Base-by-base conservation (phyloP, 169 alveolate genomes). In the Plasmodium relictum region DNA sequence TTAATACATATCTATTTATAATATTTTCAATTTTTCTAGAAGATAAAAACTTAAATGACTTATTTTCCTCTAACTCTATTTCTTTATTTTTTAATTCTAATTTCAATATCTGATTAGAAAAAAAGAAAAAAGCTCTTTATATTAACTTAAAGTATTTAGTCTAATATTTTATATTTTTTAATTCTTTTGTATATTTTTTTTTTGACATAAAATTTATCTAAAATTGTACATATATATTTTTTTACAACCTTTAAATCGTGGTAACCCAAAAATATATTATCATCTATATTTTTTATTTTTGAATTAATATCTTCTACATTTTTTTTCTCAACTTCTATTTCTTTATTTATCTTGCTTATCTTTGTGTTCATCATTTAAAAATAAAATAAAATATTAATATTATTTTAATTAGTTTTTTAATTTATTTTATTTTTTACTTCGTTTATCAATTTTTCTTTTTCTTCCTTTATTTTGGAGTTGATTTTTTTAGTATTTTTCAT, bases 31-130 rank as follows among this genome's bases (percentile, higher is more conserved):
- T 58, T 26, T 78, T 78, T 66, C 89, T 62, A 18, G 74, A 63
- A 18, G 89, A 78, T 12, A 78, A 18, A 2, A 58, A 45, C 48
- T 78, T 63, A 20, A 48, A 31, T n/a, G 78, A 62, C 39, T 52
- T 78, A 44, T 78, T 78, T 37, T 78, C 89, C 45, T 78, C 89
- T 22, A 78, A 41, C 41, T 58, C 89, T 20, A 78, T 65, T 78
- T 78, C 89, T 78, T 78, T 78, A 48, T 58, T 78, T 78, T 78
- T 78, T 65, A 63, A 45, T 44, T 78, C 89, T 42, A 78, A 44
- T 63, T 78, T 78, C 48, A 78, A 54, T 42, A 78, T 56, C 89
- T 78, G 12, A 44, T 16, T 10, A 58, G 8, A 48, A 12, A 20
- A 48, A 22, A 41, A 3, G 39, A 56, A 56, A 18, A 56, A 56